Percentiles rank a stretch among this genome's conserved stretches.
Conservation (phyloP, 2,329 filamentous ascomycete species). For the Madurella fahalii region DNA sequence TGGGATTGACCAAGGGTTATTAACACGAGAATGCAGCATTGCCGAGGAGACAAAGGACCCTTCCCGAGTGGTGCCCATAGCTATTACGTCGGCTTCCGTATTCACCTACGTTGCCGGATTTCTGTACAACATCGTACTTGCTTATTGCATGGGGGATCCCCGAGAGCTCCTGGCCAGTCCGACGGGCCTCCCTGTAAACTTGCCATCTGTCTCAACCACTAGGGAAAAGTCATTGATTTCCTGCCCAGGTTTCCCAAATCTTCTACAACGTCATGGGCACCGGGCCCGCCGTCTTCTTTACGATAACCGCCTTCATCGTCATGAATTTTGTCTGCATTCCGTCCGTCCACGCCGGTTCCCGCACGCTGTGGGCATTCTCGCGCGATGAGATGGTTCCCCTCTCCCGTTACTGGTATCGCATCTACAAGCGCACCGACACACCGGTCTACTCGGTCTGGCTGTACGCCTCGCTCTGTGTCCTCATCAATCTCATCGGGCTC, state of each 20-base stretch:
- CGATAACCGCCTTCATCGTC: conserved; percentile 53
- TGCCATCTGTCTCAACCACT: background rate
- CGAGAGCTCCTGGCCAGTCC: conserved; percentile 41
- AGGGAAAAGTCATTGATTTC: background rate
- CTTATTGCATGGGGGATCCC: conserved; percentile 53
- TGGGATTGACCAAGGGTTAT: background rate
- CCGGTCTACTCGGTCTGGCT: conserved; percentile 54
- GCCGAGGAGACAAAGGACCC: conserved; percentile 43
- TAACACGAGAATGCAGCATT: conserved; percentile 29
- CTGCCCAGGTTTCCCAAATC: conserved; percentile 38
- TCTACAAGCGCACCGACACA: conserved; percentile 46
- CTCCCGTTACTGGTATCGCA: conserved; percentile 45
- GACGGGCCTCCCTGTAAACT: conserved; percentile 48
- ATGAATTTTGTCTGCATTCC: conserved; percentile 58
- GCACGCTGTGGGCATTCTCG: conserved; percentile 53
- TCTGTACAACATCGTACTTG: conserved; percentile 55
- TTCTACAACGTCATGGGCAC: conserved; percentile 56
- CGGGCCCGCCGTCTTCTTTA: conserved; percentile 49
- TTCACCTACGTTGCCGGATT: conserved; percentile 54
- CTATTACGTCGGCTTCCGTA: conserved; percentile 51
- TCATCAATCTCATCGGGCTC: conserved; percentile 56
- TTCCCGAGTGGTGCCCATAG: conserved; percentile 42
- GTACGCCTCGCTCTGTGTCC: conserved; percentile 49
- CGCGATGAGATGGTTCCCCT: conserved; percentile 48
- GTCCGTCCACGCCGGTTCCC: conserved; percentile 49